Evolutionary conservation across 192 early-diverging fungal genomes (phyloP).

Genomic region (Gaertneriomyces sp.): DNA sequence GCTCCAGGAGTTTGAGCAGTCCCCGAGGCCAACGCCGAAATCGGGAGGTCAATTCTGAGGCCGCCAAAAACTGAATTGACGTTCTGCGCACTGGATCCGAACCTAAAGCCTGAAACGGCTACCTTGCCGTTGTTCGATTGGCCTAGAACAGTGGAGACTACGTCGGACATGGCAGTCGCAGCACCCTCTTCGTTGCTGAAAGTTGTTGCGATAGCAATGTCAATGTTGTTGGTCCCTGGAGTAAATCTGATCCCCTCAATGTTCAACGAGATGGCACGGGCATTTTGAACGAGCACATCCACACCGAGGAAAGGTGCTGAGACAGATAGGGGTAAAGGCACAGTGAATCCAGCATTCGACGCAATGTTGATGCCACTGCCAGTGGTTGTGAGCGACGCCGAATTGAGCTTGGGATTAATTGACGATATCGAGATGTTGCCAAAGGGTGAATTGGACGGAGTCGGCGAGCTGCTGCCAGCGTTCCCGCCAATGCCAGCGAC

Average conservation of each 20-base stretch:
- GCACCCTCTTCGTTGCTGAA: slow-evolving; percentile 7
- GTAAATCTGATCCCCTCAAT: slow-evolving; percentile 4
- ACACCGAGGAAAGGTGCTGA: slow-evolving; percentile 16
- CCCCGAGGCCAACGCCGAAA: not conserved
- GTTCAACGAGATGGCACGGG: not conserved
- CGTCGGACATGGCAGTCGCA: not conserved
- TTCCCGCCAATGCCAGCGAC: not conserved
- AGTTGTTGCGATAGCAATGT: not conserved
- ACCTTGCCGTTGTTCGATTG: not conserved
- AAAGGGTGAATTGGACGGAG: not conserved
- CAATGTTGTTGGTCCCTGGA: slow-evolving; percentile 11
- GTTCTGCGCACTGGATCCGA: slow-evolving; percentile 8
- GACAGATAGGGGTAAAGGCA: slow-evolving; percentile 8
- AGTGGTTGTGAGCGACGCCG: not conserved
- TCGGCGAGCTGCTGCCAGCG: not conserved
- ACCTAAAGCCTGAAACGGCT: slow-evolving; percentile 11
- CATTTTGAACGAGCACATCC: slow-evolving; percentile 2
- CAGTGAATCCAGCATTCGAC: not conserved
- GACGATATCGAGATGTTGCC: not conserved
- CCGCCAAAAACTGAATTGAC: slow-evolving; percentile 12
- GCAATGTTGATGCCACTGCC: not conserved
- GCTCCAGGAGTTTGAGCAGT: not conserved
- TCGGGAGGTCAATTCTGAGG: slow-evolving; percentile 5
- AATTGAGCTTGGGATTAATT: not conserved
- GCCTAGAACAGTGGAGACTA: not conserved